Evolutionary conservation across 75 land plant genomes (phyloP).

Genomic region (Picea sitchensis): DNA sequence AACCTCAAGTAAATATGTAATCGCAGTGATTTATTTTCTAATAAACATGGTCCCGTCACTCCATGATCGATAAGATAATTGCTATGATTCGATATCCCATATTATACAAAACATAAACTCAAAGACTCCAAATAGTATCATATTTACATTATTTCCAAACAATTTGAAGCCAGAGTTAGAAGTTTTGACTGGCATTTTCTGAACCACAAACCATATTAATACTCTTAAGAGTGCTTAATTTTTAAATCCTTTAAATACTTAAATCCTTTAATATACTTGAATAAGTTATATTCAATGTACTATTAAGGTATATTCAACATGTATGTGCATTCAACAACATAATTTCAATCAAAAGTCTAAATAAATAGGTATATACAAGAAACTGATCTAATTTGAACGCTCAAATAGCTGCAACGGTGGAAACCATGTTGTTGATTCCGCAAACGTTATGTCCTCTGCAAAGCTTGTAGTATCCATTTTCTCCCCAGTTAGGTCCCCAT

Average conservation of each 20-base stretch:
- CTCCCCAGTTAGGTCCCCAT: conserved; percentile 86
- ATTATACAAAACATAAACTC: too few relatives aligned
- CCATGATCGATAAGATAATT: too few relatives aligned
- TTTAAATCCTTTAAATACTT: neutral
- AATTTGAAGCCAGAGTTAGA: too few relatives aligned
- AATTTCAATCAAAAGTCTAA: neutral
- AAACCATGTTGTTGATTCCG: conserved; percentile 85
- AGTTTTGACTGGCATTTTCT: too few relatives aligned
- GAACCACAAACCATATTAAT: too few relatives aligned
- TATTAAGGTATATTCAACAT: neutral
- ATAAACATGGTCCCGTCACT: too few relatives aligned
- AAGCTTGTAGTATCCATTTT: conserved; percentile 81
- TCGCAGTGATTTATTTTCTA: too few relatives aligned
- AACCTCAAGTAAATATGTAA: too few relatives aligned
- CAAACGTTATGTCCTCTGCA: conserved; percentile 79
- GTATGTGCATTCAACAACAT: neutral
- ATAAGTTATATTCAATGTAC: too few relatives aligned
- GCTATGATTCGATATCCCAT: too few relatives aligned
- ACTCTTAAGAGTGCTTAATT: neutral
- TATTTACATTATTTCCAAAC: too few relatives aligned
- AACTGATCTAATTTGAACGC: neutral
- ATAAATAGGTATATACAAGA: neutral
- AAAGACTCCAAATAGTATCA: too few relatives aligned
- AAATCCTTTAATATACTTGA: neutral
- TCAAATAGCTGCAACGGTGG: conserved; percentile 57